Conservation (phyloP, 768 basidiomycete species). For the Amanita thiersii region DNA sequence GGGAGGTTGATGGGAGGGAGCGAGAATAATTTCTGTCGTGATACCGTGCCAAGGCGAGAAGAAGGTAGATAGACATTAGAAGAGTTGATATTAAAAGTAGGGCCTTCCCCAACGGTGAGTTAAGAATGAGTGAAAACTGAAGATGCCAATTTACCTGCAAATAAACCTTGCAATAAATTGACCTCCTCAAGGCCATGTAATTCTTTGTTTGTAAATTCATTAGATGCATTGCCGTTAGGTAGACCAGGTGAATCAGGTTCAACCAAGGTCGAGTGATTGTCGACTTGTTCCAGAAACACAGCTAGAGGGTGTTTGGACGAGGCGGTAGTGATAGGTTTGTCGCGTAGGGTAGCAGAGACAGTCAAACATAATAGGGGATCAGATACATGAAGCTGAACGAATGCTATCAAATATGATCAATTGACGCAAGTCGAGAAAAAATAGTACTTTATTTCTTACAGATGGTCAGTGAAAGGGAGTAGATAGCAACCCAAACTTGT, state of each 20-base stretch:
- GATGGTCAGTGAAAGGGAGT: conserved; percentile 68
- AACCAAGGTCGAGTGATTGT: conserved; percentile 23
- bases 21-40: conserved; percentile 61
- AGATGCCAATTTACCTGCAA: conserved; percentile 36
- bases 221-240: conserved; percentile 17
- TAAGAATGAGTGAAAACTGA: background rate
- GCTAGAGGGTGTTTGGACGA: conserved; percentile 37
- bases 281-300: conserved; percentile 27
- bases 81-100: conserved; percentile 28
- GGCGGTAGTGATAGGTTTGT: conserved; percentile 49
- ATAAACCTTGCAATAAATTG: conserved; percentile 46
- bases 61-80: conserved; percentile 48
- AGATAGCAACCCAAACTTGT: conserved; percentile 71
- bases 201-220: conserved; percentile 27
- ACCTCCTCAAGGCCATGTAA: conserved; percentile 52
- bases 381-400: conserved; percentile 55
- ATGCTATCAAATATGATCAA: conserved; percentile 39
- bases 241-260: conserved; percentile 26
- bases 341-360: conserved; percentile 79
- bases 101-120: conserved; percentile 22
- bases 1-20: conserved; percentile 42
- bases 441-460: conserved; percentile 40
- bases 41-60: conserved; percentile 59
- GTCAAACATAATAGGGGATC: conserved; percentile 84
- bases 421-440: background rate